These are phyloP conservation scores for Canna indica DNA, from an alignment of 176 grass and related monocot genomes.

Conservation along the genomic window DNA sequence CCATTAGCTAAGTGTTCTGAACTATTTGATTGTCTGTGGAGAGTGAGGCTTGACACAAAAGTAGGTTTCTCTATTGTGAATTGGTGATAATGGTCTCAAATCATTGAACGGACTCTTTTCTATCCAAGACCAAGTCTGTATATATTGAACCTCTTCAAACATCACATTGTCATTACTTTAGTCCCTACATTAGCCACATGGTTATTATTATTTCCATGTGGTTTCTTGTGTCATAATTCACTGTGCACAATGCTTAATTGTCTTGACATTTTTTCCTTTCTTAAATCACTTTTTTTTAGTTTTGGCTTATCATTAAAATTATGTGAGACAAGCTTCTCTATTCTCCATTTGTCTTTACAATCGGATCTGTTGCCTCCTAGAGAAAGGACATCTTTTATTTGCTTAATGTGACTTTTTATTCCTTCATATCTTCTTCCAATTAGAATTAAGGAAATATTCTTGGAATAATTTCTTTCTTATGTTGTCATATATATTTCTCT, in stretches of 20 bases:
- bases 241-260: not conserved
- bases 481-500: slow-evolving; percentile 8
- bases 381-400: not conserved
- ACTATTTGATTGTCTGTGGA: not conserved
- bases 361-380: not conserved
- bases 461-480: slow-evolving; percentile 16
- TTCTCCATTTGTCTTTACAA: not conserved
- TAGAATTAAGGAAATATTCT: not conserved
- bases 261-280: not conserved
- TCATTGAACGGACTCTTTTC: too few species aligned
- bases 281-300: not conserved
- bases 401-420: not conserved
- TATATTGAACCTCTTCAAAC: not conserved
- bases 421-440: not conserved
- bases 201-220: not conserved
- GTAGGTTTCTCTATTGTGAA: too few species aligned
- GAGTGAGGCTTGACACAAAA: too few species aligned
- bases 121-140: too few species aligned
- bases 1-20: not conserved
- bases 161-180: not conserved
- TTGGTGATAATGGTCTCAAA: too few species aligned
- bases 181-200: not conserved
- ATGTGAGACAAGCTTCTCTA: not conserved
- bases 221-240: not conserved
- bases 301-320: not conserved